Evolutionary conservation across 2,329 filamentous ascomycete genomes (phyloP), one percentile per base, ranked within the genome.

Genomic region (Claviceps pazoutovae): DNA sequence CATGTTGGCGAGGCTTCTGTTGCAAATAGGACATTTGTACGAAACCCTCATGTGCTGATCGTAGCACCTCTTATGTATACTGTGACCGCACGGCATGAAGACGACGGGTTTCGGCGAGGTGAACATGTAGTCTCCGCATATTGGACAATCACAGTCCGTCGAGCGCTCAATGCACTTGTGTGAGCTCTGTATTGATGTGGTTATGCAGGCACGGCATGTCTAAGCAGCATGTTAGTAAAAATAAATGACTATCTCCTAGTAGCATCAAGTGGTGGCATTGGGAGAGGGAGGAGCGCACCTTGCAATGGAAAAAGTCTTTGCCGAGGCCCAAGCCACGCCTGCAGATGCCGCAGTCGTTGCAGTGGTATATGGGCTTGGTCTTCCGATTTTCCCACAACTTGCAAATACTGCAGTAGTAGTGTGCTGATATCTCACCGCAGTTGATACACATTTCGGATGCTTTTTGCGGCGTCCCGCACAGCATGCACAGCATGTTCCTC

Each of bases 271-370:
- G 9, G 4, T 34, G 30, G 30, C 9, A 4, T 34, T 34, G 30
- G 16, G 13, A 4, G 14, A 9, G 30, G 17, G 42, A n/a, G 21
- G 5, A n/a, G 59, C 69, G 66, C 71, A 91, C 88, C 79, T 95
- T 94, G 84, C 93, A 98, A 68, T 98, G 93, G 62, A 94, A 90
- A 65, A 95, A 98, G 64, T 98, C 93, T 64, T 95, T 97, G 4
- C 93, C 91, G 34, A 98, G 72, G 1, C 93, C 93, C 65, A 88
- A 80, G 1, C 93, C 93, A 53, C 90, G 83, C 53, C 93, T 80
- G 64, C 93, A 98, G 55, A 98, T 95, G 4, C 93, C 93, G 66
- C 93, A 98, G 62, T 97, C 93, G 61, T 83, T 79, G 66, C 93
- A 98, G 65, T 98, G 93, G 64, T 98, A 98, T 53, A 97, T 95